Evolutionary conservation across 192 early-diverging fungal species (phyloP).

Genomic region (Cetraspora pellucida): DNA sequence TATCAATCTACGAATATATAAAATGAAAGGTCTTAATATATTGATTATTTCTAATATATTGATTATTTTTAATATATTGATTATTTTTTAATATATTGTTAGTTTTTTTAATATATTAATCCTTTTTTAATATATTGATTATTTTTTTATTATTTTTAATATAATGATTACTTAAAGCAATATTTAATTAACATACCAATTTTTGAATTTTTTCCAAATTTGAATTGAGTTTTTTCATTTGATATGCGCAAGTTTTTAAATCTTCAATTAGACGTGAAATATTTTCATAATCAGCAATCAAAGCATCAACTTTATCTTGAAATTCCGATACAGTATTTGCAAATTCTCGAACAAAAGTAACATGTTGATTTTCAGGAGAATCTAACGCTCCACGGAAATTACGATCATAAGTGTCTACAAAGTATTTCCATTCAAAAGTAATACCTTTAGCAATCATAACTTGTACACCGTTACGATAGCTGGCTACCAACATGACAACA

Average conservation of each 20-base stretch:
- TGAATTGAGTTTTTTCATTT: slow-evolving; percentile 65
- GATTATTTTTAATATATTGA: too few relatives aligned
- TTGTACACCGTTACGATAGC: slow-evolving; percentile 95
- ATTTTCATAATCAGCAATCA: slow-evolving; percentile 82
- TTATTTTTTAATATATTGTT: too few relatives aligned
- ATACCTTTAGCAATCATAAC: slow-evolving; percentile 77
- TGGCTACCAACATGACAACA: slow-evolving; percentile 81
- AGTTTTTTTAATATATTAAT: too few relatives aligned
- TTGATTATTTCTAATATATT: background rate
- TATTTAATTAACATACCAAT: slow-evolving; percentile 49
- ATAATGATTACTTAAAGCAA: background rate
- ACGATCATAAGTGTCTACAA: slow-evolving; percentile 74
- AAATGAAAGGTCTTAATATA: too few relatives aligned
- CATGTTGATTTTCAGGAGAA: slow-evolving; percentile 81
- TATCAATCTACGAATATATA: slow-evolving; percentile 68
- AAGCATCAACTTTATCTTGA: slow-evolving; percentile 91
- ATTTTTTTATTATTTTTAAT: background rate
- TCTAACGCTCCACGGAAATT: slow-evolving; percentile 50
- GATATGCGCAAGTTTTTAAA: slow-evolving; percentile 77
- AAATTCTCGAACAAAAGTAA: slow-evolving; percentile 95
- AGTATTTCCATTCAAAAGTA: slow-evolving; percentile 91
- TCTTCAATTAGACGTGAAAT: slow-evolving; percentile 83
- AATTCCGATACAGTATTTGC: slow-evolving; percentile 86
- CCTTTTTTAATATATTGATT: too few relatives aligned
- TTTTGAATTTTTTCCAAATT: slow-evolving; percentile 85